Conservation (phyloP, 2,329 filamentous ascomycete genomes). For the Pseudocercospora pini-densiflorae region DNA sequence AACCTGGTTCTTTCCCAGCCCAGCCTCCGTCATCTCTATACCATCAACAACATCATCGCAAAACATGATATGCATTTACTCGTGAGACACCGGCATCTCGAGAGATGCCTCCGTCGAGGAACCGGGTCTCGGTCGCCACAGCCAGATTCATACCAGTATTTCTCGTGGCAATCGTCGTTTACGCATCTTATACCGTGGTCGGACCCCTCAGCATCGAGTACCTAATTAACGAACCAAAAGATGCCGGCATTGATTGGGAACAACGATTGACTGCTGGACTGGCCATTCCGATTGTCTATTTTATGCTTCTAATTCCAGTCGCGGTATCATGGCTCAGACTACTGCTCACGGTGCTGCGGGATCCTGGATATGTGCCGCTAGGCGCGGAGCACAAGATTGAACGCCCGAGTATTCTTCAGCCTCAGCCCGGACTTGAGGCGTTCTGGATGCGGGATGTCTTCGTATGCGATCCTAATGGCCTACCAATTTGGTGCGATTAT, state of each 20-base stretch:
- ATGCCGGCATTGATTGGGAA: neutral
- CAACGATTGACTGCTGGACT: conserved; percentile 61
- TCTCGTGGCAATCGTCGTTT: conserved; percentile 36
- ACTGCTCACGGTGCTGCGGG: conserved; percentile 66
- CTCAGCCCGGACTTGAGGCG: conserved; percentile 69
- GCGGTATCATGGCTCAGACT: conserved; percentile 72
- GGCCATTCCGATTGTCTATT: conserved; percentile 73
- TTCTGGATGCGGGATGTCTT: conserved; percentile 87
- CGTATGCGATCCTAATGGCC: conserved; percentile 78
- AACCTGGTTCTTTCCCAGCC: neutral
- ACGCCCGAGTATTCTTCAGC: conserved; percentile 31
- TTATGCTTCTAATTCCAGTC: conserved; percentile 71
- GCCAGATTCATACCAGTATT: conserved; percentile 37
- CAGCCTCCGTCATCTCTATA: conserved; percentile 3
- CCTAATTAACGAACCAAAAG: conserved; percentile 59
- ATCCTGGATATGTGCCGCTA: conserved; percentile 76
- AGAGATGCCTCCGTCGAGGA: conserved; percentile 10
- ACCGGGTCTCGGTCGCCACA: conserved; percentile 31
- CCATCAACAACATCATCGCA: neutral
- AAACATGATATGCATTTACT: neutral
- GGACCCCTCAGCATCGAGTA: conserved; percentile 66
- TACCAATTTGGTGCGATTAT: conserved; percentile 83
- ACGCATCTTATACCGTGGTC: conserved; percentile 38
- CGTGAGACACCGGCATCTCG: conserved; percentile 4
- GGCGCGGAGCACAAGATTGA: conserved; percentile 44